phyloP scores from a whole-genome alignment of 2,329 filamentous ascomycete species.

The Nectriaceae sp. region DNA sequence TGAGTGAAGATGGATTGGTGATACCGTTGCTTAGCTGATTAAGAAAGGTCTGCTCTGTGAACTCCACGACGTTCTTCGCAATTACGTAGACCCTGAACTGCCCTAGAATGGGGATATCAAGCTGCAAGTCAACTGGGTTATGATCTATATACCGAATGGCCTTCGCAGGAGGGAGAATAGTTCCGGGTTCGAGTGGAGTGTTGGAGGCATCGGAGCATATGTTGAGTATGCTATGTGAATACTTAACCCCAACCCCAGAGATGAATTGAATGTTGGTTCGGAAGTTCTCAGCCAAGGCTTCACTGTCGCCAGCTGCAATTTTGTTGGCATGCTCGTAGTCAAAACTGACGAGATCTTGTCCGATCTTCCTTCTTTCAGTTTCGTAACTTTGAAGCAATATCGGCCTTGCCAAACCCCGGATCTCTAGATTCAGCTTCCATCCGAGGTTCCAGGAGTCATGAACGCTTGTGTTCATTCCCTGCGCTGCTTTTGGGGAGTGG shows the following conservation, averaged over 20 bases:
- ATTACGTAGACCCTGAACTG: conserved; percentile 77
- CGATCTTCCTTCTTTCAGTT: conserved; percentile 61
- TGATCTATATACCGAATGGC: conserved; percentile 74
- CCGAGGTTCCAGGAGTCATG: conserved; percentile 62
- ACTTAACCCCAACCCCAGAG: conserved; percentile 67
- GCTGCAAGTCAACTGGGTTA: conserved; percentile 73
- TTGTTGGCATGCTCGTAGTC: conserved; percentile 58
- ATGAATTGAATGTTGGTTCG: conserved; percentile 71
- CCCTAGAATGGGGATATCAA: conserved; percentile 73
- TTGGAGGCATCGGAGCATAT: conserved; percentile 34
- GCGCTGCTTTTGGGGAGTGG: conserved; percentile 70
- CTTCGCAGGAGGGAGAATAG: conserved; percentile 63
- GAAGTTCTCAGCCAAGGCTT: conserved; percentile 67
- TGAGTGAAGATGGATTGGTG: conserved; percentile 48
- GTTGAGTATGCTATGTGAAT: conserved; percentile 52
- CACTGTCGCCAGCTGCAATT: conserved; percentile 61
- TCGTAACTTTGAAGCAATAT: conserved; percentile 61
- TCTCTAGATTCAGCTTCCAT: conserved; percentile 53
- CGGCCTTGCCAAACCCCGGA: conserved; percentile 54
- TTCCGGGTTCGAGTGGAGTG: conserved; percentile 52
- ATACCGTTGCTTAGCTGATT: conserved; percentile 57
- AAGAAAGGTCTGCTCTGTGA: conserved; percentile 52
- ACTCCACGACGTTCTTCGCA: conserved; percentile 57
- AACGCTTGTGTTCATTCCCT: conserved; percentile 64
- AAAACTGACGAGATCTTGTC: conserved; percentile 58